Evolutionary conservation across 306 rosid species (phyloP).

Genomic region (Rubus parviflorus): DNA sequence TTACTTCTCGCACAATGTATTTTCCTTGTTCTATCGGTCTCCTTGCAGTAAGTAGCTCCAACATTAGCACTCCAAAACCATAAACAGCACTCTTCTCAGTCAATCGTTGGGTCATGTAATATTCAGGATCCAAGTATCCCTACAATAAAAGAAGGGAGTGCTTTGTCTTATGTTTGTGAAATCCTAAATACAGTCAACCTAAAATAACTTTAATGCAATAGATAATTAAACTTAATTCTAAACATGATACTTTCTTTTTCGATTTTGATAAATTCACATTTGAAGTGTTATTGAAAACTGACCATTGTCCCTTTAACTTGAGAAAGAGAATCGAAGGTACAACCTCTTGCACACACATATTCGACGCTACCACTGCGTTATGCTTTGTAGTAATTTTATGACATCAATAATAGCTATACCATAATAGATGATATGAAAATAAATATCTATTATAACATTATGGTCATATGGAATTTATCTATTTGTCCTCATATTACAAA

Average conservation of each 20-base stretch:
- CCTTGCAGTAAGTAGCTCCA: conserved; percentile 59
- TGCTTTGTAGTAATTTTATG: too few relatives aligned
- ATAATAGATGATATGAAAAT: too few relatives aligned
- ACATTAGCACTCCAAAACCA: conserved; percentile 62
- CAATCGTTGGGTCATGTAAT: conserved; percentile 23
- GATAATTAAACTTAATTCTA: not conserved
- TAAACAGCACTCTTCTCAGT: conserved; percentile 51
- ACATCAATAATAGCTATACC: too few relatives aligned
- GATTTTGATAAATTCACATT: not conserved
- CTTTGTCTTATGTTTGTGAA: not conserved
- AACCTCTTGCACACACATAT: too few relatives aligned
- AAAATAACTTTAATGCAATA: conserved; percentile 22
- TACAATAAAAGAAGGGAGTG: not conserved
- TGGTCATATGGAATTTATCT: too few relatives aligned
- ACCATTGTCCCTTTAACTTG: conserved; percentile 86
- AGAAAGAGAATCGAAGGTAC: not conserved
- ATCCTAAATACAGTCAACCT: not conserved
- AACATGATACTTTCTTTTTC: not conserved
- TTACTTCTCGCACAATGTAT: conserved; percentile 56
- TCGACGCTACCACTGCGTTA: too few relatives aligned
- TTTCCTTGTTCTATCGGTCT: conserved; percentile 57
- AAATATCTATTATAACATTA: too few relatives aligned
- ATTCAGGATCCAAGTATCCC: conserved; percentile 60
- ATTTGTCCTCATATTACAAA: too few relatives aligned
- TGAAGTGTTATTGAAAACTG: not conserved